Evolutionary conservation across 768 basidiomycete species (phyloP), one percentile per base, ranked within the genome.

Genomic region (Collybia sp.): DNA sequence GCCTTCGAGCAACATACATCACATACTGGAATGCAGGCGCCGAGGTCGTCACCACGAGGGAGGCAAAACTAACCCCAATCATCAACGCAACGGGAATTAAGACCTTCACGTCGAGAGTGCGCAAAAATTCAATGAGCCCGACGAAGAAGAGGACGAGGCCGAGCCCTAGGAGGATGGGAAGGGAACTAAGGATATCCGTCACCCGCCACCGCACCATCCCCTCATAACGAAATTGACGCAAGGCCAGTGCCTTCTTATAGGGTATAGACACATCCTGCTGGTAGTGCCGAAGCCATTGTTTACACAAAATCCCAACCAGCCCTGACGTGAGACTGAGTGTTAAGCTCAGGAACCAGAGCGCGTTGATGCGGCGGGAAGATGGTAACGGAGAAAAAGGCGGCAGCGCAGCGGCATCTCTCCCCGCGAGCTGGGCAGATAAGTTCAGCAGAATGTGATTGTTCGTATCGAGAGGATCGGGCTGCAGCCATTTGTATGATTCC

Each of bases 401-500:
- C 13, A 37, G 10, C 10, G 6, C 6, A 18, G 35, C 6, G 13
- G 10, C 13, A 6, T n/a, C 6, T 37, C 35, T 6, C n/a, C n/a
- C 17, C 10, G 35, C 10, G 35, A 37, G 3, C 4, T 13, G 6
- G n/a, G 13, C 10, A 10, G 13, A 37, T 10, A 18, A 10, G 35
- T 37, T 37, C 35, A 6, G 6, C n/a, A 37, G 35, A 18, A 37
- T 13, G 17, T 6, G 13, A 38, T 49, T 52, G 19, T 42, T 54
- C 12, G 48, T 51, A 32, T 60, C 58, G 4, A 42, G 43, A 13
- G 62, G 50, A 43, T 64, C 56, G 2, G 63, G 66, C 12, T 47
- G 54, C 11, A 70, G 60, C 20, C 49, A 59, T 40, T 62, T 59
- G 50, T 70, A 67, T 46, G 64, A 67, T 43, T 68, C 64, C n/a